These are phyloP conservation scores for Poronia punctata DNA, from an alignment of 495 filamentous ascomycete genomes.

Conservation along the genomic window DNA sequence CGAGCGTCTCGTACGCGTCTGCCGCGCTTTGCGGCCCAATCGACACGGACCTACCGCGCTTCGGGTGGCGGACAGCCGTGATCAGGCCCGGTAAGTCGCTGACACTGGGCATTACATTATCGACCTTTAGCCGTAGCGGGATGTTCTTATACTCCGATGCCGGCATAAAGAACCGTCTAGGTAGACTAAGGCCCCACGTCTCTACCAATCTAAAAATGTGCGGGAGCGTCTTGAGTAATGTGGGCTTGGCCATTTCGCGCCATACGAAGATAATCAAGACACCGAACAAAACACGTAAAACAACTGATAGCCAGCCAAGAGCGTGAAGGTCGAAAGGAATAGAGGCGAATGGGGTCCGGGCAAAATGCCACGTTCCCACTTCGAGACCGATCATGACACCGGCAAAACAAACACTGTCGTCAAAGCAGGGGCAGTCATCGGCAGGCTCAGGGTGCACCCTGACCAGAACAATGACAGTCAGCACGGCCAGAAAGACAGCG, in stretches of 20 bases:
- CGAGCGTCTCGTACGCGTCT: constrained; percentile 91
- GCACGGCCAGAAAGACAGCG: constrained; percentile 51
- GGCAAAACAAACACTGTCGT: constrained; percentile 90
- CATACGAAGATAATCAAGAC: constrained; percentile 80
- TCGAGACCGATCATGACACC: constrained; percentile 80
- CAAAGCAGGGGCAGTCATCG: constrained; percentile 95
- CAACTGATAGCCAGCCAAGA: constrained; percentile 52
- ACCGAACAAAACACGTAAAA: constrained; percentile 64
- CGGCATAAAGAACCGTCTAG: constrained; percentile 80
- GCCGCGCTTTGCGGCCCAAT: constrained; percentile 92
- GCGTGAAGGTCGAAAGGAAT: constrained; percentile 54
- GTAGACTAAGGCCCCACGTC: constrained; percentile 65
- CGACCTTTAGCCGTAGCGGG: constrained; percentile 66
- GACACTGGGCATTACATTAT: constrained; percentile 80
- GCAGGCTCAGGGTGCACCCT: constrained; percentile 92
- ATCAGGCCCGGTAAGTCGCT: constrained; percentile 76
- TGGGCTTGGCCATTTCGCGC: constrained; percentile 81
- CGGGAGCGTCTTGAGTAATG: constrained; percentile 67
- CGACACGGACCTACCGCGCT: constrained; percentile 68
- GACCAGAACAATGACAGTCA: constrained; percentile 66
- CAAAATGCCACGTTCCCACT: constrained; percentile 74
- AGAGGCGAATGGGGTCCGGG: constrained; percentile 47
- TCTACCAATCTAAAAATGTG: constrained; percentile 84
- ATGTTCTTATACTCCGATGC: constrained; percentile 87
- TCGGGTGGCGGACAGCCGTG: constrained; percentile 69